A percentile compares a stretch with the other conserved stretches of the same genome.
These are phyloP conservation scores for Fennellomyces sp. DNA, from an alignment of 371 early-diverging fungal species.

Conservation along the genomic window DNA sequence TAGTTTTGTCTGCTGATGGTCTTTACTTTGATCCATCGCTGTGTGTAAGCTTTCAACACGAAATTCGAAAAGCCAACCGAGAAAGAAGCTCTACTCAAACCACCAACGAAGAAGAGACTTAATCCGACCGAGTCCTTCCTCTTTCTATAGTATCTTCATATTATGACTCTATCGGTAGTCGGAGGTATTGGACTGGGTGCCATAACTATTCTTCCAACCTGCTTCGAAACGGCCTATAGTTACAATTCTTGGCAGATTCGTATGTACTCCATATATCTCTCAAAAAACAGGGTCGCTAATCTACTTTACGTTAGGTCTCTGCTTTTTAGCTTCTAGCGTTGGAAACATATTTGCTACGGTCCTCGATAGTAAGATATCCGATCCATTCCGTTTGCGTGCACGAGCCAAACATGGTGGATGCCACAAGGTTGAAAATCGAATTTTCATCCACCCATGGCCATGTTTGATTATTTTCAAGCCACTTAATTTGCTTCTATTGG, in stretches of 20 bases:
- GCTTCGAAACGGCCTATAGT: slow-evolving; percentile 30
- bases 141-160: slow-evolving; percentile 48
- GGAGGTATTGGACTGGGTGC: slow-evolving; percentile 52
- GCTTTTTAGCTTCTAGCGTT: slow-evolving; percentile 44
- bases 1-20: no score
- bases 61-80: background rate
- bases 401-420: slow-evolving; percentile 19
- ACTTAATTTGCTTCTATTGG: slow-evolving; percentile 42
- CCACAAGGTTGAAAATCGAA: slow-evolving; percentile 21
- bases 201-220: slow-evolving; percentile 39
- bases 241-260: slow-evolving; percentile 37
- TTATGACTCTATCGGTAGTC: slow-evolving; percentile 42
- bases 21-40: no score
- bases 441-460: slow-evolving; percentile 26
- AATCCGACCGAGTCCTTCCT: slow-evolving; percentile 31
- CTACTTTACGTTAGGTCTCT: slow-evolving; percentile 15
- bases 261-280: background rate
- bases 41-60: no score
- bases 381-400: slow-evolving; percentile 21
- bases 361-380: slow-evolving; percentile 20
- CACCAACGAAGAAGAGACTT: slow-evolving; percentile 9
- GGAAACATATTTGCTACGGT: slow-evolving; percentile 42
- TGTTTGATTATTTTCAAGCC: slow-evolving; percentile 39
- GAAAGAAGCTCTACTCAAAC: slow-evolving; percentile 5
- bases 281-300: background rate